These are phyloP conservation scores for Verticillium klebahnii DNA, from an alignment of 2,329 filamentous ascomycete genomes.

Conservation along the genomic window DNA sequence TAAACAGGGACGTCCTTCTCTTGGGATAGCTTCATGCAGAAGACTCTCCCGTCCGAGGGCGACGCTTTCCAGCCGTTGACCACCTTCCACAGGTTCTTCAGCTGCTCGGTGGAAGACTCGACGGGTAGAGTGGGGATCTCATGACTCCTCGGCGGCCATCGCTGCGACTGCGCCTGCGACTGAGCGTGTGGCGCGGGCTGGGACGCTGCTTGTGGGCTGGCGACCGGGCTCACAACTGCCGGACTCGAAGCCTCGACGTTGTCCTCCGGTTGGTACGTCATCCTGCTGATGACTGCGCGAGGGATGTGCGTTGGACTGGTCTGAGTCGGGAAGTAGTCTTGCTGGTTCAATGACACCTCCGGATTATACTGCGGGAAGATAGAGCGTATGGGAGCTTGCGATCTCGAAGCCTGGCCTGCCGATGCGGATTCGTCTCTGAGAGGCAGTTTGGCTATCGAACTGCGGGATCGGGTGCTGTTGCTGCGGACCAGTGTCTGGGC, in stretches of 20 bases:
- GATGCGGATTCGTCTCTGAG: slow-evolving; percentile 27
- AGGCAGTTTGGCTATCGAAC: slow-evolving; percentile 54
- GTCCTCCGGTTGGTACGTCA: slow-evolving; percentile 49
- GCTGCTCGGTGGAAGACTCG: slow-evolving; percentile 54
- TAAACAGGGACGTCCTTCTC: slow-evolving; percentile 61
- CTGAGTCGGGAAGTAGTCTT: slow-evolving; percentile 67
- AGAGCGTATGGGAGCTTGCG: slow-evolving; percentile 50
- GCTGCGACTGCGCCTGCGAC: slow-evolving; percentile 17
- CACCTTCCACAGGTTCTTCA: slow-evolving; percentile 64
- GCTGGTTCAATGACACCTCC: slow-evolving; percentile 58
- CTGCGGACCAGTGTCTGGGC: slow-evolving; percentile 44
- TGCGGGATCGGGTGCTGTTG: slow-evolving; percentile 45
- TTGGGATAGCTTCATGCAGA: slow-evolving; percentile 52
- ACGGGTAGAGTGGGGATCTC: slow-evolving; percentile 42
- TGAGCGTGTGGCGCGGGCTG: slow-evolving; percentile 13
- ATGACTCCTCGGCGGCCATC: slow-evolving; percentile 19
- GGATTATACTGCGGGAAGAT: slow-evolving; percentile 76
- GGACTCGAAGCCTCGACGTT: slow-evolving; percentile 15
- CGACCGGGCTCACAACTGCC: slow-evolving; percentile 8
- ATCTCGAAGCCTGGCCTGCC: slow-evolving; percentile 19
- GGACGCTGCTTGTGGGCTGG: slow-evolving; percentile 1
- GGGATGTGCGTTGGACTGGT: slow-evolving; percentile 60
- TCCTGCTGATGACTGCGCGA: slow-evolving; percentile 59
- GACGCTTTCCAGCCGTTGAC: slow-evolving; percentile 66
- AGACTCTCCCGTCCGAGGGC: slow-evolving; percentile 51